Percentiles rank a stretch among this genome's conserved stretches.
Conservation (phyloP, 2,329 filamentous ascomycete species). For the Aureobasidium sp. region DNA sequence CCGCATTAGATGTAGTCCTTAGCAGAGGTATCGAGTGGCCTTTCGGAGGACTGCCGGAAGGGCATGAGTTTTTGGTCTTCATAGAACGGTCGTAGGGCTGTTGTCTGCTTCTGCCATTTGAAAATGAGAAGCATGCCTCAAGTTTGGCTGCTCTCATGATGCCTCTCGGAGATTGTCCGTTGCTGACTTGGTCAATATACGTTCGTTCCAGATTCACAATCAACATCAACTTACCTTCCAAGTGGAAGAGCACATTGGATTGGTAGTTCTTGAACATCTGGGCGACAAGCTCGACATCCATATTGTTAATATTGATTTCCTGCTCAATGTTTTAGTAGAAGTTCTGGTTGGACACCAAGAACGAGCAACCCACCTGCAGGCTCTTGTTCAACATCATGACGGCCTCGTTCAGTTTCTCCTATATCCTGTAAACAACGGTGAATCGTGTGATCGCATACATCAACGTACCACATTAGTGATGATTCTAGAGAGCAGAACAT, state of each 20-base stretch:
- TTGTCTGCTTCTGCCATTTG: too few species aligned
- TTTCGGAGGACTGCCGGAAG: neutral
- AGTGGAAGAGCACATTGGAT: constrained; percentile 91
- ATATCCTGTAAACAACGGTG: neutral
- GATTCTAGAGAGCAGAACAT: constrained; percentile 83
- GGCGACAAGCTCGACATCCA: constrained; percentile 95
- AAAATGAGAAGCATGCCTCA: too few species aligned
- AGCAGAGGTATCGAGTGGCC: neutral
- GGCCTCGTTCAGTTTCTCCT: constrained; percentile 98
- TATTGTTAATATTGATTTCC: constrained; percentile 98
- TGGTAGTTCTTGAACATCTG: constrained; percentile 99
- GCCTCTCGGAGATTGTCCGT: constrained; percentile 79
- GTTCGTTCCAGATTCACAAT: neutral
- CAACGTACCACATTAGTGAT: constrained; percentile 87
- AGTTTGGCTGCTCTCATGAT: constrained; percentile 24
- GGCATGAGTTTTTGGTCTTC: neutral
- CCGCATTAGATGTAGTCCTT: too few species aligned
- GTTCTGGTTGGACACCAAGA: too few species aligned
- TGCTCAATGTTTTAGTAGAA: constrained; percentile 28
- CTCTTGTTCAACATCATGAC: constrained; percentile 87
- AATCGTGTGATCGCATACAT: neutral
- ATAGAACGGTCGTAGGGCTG: too few species aligned
- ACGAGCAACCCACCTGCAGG: constrained; percentile 55
- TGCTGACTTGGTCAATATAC: constrained; percentile 42
- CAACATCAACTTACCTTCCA: constrained; percentile 63